Conservation (phyloP, 352 stramenopile genomes). For the Pythium diclinum region DNA sequence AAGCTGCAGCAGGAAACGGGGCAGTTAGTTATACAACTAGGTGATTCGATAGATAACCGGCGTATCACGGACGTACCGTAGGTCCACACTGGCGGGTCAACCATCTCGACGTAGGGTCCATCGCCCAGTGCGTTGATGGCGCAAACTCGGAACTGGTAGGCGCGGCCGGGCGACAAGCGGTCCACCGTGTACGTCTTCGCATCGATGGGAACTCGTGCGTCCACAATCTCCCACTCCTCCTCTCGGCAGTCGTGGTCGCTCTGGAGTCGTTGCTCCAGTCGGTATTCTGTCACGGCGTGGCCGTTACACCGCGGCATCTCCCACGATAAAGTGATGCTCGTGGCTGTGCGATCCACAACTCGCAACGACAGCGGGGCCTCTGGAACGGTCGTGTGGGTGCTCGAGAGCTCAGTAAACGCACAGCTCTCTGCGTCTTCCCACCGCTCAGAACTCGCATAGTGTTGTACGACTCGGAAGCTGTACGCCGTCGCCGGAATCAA, state of each 20-base stretch:
- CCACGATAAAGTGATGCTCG: slow-evolving; percentile 40
- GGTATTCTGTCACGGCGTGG: slow-evolving; percentile 30
- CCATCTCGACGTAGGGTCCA: slow-evolving; percentile 8
- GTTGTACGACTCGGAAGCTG: slow-evolving; percentile 48
- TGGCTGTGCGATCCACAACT: slow-evolving; percentile 36
- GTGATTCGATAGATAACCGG: not conserved
- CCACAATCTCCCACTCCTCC: slow-evolving; percentile 7
- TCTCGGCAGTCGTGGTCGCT: not conserved
- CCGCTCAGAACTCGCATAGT: slow-evolving; percentile 29
- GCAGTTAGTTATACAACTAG: not conserved
- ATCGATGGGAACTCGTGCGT: slow-evolving; percentile 21
- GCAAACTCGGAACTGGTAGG: slow-evolving; percentile 29
- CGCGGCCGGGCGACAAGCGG: slow-evolving; percentile 5
- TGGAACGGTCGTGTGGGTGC: slow-evolving; percentile 31
- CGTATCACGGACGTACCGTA: slow-evolving; percentile 20
- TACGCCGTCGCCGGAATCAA: slow-evolving; percentile 46
- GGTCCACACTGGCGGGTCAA: slow-evolving; percentile 25
- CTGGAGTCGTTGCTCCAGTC: slow-evolving; percentile 20
- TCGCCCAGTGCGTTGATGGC: slow-evolving; percentile 27
- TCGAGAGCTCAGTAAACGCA: slow-evolving; percentile 30
- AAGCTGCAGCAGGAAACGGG: slow-evolving; percentile 15
- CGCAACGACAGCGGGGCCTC: slow-evolving; percentile 34
- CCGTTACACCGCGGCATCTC: slow-evolving; percentile 52
- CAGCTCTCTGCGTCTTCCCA: slow-evolving; percentile 40
- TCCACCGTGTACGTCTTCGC: slow-evolving; percentile 4